Conservation (phyloP, 1,284 basidiomycete species). For the Boletus coffeatus region DNA sequence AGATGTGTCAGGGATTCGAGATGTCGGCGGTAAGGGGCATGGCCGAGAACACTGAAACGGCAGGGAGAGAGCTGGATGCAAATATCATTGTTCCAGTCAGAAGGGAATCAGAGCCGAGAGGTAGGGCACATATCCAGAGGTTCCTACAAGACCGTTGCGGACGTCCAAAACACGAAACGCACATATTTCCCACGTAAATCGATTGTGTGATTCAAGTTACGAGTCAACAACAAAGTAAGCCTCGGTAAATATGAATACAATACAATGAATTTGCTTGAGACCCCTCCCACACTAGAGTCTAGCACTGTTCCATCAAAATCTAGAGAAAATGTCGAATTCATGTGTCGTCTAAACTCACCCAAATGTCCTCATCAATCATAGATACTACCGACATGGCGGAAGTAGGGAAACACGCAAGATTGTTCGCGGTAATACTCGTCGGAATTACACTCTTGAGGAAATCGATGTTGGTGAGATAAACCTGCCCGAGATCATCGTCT, state of each 20-base stretch:
- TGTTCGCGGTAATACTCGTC: constrained; percentile 80
- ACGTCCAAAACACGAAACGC: no score
- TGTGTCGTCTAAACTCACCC: constrained; percentile 11
- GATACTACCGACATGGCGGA: constrained; percentile 15
- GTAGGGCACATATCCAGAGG: no score
- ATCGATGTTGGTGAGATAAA: constrained; percentile 70
- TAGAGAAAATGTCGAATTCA: neutral
- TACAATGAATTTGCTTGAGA: no score
- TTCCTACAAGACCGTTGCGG: no score
- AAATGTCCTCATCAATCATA: constrained; percentile 17
- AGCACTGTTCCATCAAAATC: neutral
- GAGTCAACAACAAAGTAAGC: no score
- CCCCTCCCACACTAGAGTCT: no score
- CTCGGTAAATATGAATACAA: no score
- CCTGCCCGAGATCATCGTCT: constrained; percentile 91
- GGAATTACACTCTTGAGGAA: constrained; percentile 84
- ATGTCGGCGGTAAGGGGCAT: constrained; percentile 83
- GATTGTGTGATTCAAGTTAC: no score
- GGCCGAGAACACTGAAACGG: constrained; percentile 66
- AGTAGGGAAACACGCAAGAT: constrained; percentile 45
- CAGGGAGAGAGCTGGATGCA: constrained; percentile 84
- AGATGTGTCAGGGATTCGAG: constrained; percentile 86
- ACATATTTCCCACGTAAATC: no score
- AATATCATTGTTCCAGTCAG: constrained; percentile 53
- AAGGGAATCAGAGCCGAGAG: constrained; percentile 10